Percentiles rank a stretch among this genome's conserved stretches.
Evolutionary conservation across 2,329 filamentous ascomycete species (phyloP).

Genomic region (Fusarium veterinarium): DNA sequence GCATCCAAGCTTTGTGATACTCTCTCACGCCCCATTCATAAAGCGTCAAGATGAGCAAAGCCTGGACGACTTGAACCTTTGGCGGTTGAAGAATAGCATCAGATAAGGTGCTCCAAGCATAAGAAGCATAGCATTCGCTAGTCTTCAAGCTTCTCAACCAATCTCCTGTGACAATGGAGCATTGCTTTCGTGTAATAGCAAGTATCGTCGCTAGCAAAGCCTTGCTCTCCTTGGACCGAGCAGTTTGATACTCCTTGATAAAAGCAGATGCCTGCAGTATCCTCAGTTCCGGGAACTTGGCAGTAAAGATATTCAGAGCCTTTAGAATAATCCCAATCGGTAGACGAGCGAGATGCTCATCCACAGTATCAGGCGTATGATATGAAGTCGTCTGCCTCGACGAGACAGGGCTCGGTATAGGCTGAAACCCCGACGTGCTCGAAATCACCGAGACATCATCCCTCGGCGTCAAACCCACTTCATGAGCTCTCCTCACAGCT

Average conservation of each 20-base stretch:
- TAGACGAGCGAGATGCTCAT: conserved; percentile 43
- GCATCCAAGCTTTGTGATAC: conserved; percentile 58
- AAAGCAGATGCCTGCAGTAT: conserved; percentile 50
- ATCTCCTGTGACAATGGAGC: conserved; percentile 10
- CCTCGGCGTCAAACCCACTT: background rate
- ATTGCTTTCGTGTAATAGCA: conserved; percentile 32
- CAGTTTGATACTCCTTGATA: conserved; percentile 39
- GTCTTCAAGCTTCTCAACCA: conserved; percentile 19
- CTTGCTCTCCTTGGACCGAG: conserved; percentile 42
- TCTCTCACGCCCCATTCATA: conserved; percentile 57
- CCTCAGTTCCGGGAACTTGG: conserved; percentile 50
- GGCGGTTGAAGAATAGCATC: conserved; percentile 34
- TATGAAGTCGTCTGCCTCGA: background rate
- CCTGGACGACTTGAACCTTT: conserved; percentile 50
- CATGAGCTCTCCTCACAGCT: background rate
- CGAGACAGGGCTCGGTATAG: background rate
- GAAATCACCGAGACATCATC: background rate
- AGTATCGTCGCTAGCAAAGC: conserved; percentile 35
- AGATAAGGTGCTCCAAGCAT: conserved; percentile 22
- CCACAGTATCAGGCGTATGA: conserved; percentile 8
- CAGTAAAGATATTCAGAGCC: conserved; percentile 49
- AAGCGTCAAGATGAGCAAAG: conserved; percentile 53
- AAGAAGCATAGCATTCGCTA: conserved; percentile 23
- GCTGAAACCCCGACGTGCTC: background rate
- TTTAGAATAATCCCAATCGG: conserved; percentile 46